phyloP scores from a whole-genome alignment of 768 basidiomycete genomes.

The Xanthoconium stramineum region DNA sequence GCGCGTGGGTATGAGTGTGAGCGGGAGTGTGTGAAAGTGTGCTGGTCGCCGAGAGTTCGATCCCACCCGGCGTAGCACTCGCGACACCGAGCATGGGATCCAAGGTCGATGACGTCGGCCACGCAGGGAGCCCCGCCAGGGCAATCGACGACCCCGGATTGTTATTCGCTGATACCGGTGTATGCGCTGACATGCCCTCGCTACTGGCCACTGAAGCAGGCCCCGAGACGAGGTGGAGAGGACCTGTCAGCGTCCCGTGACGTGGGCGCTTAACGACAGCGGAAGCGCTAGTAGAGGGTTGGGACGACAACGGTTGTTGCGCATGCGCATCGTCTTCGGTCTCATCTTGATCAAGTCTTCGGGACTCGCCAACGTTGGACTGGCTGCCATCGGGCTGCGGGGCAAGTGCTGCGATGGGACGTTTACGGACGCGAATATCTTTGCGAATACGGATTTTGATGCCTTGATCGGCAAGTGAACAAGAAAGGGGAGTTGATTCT shows the following conservation, averaged over 20 bases:
- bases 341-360: slow-evolving; percentile 29
- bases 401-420: slow-evolving; percentile 43
- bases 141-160: slow-evolving; percentile 19
- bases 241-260: slow-evolving; percentile 26
- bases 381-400: slow-evolving; percentile 16
- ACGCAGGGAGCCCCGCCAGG: slow-evolving; percentile 30
- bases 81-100: slow-evolving; percentile 33
- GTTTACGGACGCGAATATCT: slow-evolving; percentile 81
- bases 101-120: slow-evolving; percentile 29
- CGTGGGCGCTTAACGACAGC: slow-evolving; percentile 25
- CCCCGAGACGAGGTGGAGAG: slow-evolving; percentile 19
- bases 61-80: slow-evolving; percentile 31
- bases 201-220: slow-evolving; percentile 13
- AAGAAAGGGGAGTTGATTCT: slow-evolving; percentile 90
- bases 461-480: slow-evolving; percentile 90
- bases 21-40: slow-evolving; percentile 11
- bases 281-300: slow-evolving; percentile 1
- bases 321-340: slow-evolving; percentile 20
- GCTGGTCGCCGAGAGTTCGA: slow-evolving; percentile 24
- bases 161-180: slow-evolving; percentile 12
- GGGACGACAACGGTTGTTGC: slow-evolving; percentile 13
- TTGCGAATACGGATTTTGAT: slow-evolving; percentile 94
- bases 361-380: slow-evolving; percentile 8
- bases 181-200: slow-evolving; percentile 21
- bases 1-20: slow-evolving; percentile 3